Evolutionary conservation across 345 rosid genomes (phyloP).

Genomic region (Excoecaria cochinchinensis): DNA sequence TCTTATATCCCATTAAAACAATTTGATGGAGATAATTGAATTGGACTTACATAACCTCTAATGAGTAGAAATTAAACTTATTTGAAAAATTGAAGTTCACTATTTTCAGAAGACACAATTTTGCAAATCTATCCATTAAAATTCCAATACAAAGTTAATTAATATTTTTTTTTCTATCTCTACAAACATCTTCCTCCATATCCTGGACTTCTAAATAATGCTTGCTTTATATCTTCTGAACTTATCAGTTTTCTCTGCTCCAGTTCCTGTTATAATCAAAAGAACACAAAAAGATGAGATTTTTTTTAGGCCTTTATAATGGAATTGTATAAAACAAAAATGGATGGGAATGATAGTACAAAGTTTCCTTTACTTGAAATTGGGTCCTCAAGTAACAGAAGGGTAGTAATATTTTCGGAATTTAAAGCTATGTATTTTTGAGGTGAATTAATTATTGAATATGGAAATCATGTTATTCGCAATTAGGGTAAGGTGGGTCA

Average conservation of each 20-base stretch:
- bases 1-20: conserved; percentile 4
- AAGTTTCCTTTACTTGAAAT: too few species aligned
- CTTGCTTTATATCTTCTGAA: conserved; percentile 29
- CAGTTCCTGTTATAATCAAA: conserved; percentile 15
- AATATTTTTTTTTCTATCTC: background rate
- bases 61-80: conserved; percentile 5
- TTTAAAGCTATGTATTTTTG: too few species aligned
- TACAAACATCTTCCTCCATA: conserved; percentile 35
- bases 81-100: conserved; percentile 12
- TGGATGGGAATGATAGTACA: too few species aligned
- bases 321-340: too few species aligned
- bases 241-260: conserved; percentile 16
- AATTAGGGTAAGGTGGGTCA: too few species aligned
- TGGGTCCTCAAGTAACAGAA: too few species aligned
- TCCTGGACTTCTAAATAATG: conserved; percentile 24
- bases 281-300: background rate
- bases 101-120: conserved; percentile 13
- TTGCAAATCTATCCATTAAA: background rate
- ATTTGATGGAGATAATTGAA: background rate
- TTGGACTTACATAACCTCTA: conserved; percentile 6
- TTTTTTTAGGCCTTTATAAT: too few species aligned
- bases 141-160: conserved; percentile 1
- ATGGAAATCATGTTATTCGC: too few species aligned
- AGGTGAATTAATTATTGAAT: too few species aligned
- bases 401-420: too few species aligned